Percentiles rank a stretch among this genome's conserved stretches.
phyloP scores from a whole-genome alignment of 2,329 filamentous ascomycete species.

The Hortaea sp. region DNA sequence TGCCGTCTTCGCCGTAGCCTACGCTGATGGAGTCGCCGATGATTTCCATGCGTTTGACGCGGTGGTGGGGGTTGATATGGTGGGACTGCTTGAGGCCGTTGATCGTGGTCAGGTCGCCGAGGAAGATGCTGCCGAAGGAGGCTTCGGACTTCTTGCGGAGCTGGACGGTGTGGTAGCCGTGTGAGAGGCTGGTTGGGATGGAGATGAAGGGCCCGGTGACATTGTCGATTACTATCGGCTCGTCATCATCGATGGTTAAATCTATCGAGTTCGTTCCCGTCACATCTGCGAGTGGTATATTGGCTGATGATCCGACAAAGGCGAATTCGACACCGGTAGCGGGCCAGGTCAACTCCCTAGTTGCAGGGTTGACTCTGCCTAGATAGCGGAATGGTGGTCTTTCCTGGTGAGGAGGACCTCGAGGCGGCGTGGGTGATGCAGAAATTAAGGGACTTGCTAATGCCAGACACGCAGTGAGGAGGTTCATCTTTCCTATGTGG shows the following conservation, averaged over 20 bases:
- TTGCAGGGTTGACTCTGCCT: constrained; percentile 35
- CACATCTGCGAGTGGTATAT: constrained; percentile 24
- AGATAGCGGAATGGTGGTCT: constrained; percentile 19
- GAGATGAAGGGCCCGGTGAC: constrained; percentile 20
- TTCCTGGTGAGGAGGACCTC: not conserved
- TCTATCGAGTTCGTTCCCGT: constrained; percentile 26
- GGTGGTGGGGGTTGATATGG: constrained; percentile 10
- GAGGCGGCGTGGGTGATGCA: too few relatives aligned
- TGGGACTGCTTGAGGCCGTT: not conserved
- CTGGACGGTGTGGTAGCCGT: constrained; percentile 13
- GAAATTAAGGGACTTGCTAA: too few relatives aligned
- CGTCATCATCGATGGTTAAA: constrained; percentile 21
- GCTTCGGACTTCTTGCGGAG: not conserved
- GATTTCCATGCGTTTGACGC: constrained; percentile 32
- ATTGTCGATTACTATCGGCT: constrained; percentile 13
- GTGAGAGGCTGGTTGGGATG: constrained; percentile 18
- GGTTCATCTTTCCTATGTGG: too few relatives aligned
- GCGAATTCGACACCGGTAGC: constrained; percentile 34
- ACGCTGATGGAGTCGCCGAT: constrained; percentile 39
- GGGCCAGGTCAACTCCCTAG: constrained; percentile 36
- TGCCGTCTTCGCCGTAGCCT: constrained; percentile 35
- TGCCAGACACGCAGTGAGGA: too few relatives aligned
- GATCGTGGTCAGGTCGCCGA: not conserved
- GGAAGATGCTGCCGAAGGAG: not conserved
- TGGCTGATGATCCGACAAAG: constrained; percentile 32